Conservation (phyloP, 768 basidiomycete genomes). For the Kondoa malvinella region DNA sequence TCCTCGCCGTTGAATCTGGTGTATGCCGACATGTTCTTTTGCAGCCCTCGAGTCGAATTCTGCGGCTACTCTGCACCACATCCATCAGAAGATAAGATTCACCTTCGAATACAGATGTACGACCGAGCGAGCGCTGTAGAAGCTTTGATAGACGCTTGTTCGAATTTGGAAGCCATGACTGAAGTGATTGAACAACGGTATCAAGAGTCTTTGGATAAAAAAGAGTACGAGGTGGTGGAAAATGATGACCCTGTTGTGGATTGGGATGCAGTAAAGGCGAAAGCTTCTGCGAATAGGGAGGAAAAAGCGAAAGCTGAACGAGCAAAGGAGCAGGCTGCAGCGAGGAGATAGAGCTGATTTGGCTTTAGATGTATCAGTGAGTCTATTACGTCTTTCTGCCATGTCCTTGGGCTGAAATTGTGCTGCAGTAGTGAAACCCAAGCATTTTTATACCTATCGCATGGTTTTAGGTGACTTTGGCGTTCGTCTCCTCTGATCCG, state of each 20-base stretch:
- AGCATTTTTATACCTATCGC: too few species aligned
- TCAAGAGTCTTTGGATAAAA: conserved; percentile 16
- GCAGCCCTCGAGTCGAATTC: conserved; percentile 87
- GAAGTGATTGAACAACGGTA: conserved; percentile 19
- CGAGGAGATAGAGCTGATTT: background rate
- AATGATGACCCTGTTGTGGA: conserved; percentile 5
- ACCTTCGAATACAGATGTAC: conserved; percentile 98
- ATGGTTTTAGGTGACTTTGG: too few species aligned
- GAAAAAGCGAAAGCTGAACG: background rate
- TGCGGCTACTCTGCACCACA: conserved; percentile 95
- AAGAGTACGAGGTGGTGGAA: conserved; percentile 22
- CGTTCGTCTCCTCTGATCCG: too few species aligned
- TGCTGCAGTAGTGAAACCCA: too few species aligned
- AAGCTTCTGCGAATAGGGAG: background rate
- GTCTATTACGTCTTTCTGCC: too few species aligned
- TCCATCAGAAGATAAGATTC: conserved; percentile 90
- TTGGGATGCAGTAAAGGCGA: background rate
- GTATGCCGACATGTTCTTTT: background rate
- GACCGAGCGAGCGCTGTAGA: conserved; percentile 62
- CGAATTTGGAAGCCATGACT: conserved; percentile 24
- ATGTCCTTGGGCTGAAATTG: too few species aligned
- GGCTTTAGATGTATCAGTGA: background rate
- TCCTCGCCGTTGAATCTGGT: background rate
- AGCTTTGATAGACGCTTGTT: conserved; percentile 21
- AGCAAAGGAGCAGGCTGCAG: background rate